Evolutionary conservation across 2,329 filamentous ascomycete genomes (phyloP).

Genomic region (Mycosphaerella arachidis): DNA sequence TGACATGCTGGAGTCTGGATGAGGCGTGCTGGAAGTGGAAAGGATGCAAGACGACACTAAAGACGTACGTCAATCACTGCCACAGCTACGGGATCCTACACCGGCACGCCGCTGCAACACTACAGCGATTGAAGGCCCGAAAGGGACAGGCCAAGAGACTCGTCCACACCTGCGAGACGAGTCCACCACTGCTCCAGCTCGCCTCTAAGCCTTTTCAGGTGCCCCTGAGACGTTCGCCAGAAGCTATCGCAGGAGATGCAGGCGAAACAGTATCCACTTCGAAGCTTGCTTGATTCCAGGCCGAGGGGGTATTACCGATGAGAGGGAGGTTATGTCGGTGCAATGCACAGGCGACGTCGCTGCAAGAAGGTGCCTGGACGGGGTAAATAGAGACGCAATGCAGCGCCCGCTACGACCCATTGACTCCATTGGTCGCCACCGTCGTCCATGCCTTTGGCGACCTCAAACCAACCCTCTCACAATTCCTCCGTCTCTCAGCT

Average conservation of each 20-base stretch:
- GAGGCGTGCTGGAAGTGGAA: conserved; percentile 10
- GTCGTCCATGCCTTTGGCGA: neutral
- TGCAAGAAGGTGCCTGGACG: neutral
- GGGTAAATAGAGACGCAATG: neutral
- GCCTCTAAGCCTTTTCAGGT: neutral
- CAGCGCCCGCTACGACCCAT: neutral
- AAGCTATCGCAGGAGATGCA: no score
- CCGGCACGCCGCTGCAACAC: neutral
- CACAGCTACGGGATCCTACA: neutral
- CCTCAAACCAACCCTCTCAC: conserved; percentile 24
- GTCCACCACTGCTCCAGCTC: neutral
- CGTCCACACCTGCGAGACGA: no score
- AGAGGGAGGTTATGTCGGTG: no score
- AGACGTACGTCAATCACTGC: neutral
- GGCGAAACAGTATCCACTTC: no score
- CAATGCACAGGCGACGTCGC: neutral
- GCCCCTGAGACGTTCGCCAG: no score
- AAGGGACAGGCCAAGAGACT: no score
- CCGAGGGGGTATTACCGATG: no score
- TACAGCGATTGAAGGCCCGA: no score
- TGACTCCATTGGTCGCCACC: neutral
- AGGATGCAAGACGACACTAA: neutral
- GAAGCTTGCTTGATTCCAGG: no score
- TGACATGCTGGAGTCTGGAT: conserved; percentile 63
- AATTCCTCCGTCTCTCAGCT: conserved; percentile 34